Evolutionary conservation across 2,329 filamentous ascomycete species (phyloP).

Genomic region (Fusarium sp.): DNA sequence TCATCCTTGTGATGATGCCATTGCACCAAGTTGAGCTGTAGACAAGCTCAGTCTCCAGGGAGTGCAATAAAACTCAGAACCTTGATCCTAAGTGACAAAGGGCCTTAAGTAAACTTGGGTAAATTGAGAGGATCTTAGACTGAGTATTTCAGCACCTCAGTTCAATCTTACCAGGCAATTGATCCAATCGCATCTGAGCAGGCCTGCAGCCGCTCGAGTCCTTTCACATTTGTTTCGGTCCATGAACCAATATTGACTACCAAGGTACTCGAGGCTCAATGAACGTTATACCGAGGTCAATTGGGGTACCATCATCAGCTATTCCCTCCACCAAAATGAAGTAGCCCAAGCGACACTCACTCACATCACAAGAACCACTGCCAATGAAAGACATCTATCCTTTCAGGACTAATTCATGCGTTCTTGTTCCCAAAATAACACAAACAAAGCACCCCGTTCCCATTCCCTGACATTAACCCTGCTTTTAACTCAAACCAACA

Average conservation of each 20-base stretch:
- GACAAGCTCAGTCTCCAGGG: too few relatives aligned
- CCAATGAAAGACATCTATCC: background rate
- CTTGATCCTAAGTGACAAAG: too few relatives aligned
- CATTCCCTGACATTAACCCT: background rate
- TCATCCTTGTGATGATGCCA: too few relatives aligned
- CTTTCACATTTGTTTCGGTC: rapidly evolving
- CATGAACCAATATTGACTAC: rapidly evolving
- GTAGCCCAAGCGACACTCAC: background rate
- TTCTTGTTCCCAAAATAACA: background rate
- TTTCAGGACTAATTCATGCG: background rate
- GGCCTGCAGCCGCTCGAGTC: too few relatives aligned
- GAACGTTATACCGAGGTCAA: background rate
- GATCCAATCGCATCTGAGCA: too few relatives aligned
- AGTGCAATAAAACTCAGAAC: too few relatives aligned
- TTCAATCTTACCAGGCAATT: too few relatives aligned
- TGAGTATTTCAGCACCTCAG: too few relatives aligned
- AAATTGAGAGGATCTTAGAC: too few relatives aligned
- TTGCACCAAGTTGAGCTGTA: too few relatives aligned
- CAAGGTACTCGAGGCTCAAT: too few relatives aligned
- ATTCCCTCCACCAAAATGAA: background rate
- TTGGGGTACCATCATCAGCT: background rate
- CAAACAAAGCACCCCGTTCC: background rate
- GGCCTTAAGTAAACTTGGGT: too few relatives aligned
- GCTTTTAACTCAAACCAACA: background rate
- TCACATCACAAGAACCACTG: background rate